A percentile compares a stretch with the other conserved stretches of the same genome.
phyloP scores from a whole-genome alignment of 2,329 filamentous ascomycete genomes.

The Diaporthe sp. region DNA sequence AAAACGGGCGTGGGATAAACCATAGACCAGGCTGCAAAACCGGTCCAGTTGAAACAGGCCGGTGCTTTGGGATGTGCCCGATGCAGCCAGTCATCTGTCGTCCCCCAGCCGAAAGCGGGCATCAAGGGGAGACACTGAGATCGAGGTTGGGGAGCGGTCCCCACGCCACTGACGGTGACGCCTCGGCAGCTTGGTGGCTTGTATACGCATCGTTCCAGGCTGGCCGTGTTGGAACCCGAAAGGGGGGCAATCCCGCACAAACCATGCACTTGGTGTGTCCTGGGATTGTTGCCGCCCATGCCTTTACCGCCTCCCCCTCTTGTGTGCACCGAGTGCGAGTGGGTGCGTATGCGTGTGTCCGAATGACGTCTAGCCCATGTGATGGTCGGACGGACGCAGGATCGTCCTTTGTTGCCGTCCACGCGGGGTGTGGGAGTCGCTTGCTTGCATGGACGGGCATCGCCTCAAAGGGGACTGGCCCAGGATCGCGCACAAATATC shows the following conservation, averaged over 20 bases:
- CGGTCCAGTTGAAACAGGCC: conserved; percentile 27
- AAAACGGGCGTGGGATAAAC: conserved; percentile 19
- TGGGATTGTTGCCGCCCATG: not conserved
- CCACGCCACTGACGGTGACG: conserved; percentile 14
- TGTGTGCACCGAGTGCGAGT: not conserved
- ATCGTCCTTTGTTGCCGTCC: conserved; percentile 9
- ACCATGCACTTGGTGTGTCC: not conserved
- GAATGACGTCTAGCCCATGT: conserved; percentile 18
- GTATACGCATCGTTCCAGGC: not conserved
- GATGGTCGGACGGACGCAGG: conserved; percentile 18
- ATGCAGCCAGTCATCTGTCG: conserved; percentile 3
- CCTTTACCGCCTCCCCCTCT: not conserved
- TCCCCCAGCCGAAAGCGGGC: conserved; percentile 21
- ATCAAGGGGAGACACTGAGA: not conserved
- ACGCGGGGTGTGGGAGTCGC: not conserved
- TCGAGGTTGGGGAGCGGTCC: not conserved
- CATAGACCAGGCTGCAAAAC: not conserved
- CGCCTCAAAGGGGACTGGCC: conserved; percentile 17
- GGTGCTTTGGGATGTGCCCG: conserved; percentile 6
- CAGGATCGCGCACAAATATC: conserved; percentile 26
- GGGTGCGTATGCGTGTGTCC: not conserved
- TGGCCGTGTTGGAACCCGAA: not conserved
- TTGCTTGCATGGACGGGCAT: not conserved
- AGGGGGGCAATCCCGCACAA: conserved; percentile 8
- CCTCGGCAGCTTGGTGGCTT: not conserved